Evolutionary conservation across 106 monocot genomes (phyloP), one percentile per base, ranked within the genome.

Genomic region (Cymbidium sinense): DNA sequence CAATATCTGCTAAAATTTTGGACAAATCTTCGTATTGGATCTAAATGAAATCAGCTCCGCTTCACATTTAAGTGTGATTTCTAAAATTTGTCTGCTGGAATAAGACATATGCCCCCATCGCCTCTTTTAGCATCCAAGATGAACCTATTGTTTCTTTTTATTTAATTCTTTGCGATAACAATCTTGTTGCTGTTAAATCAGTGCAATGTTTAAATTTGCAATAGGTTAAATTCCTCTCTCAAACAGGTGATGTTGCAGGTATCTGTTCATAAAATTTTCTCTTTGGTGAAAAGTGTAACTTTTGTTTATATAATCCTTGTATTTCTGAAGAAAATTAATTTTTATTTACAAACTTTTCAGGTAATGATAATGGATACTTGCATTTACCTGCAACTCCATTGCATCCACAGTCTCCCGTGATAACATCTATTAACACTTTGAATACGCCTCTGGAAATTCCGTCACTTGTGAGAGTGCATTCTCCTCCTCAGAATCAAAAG

Each of bases 401-500:
- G 20, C 12, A 25, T 76, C 71, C 50, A 31, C 12, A 79, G 54
- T 71, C 41, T 31, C 44, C 73, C 18, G 50, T n/a, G 28, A 61
- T 51, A 20, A 34, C 50, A 30, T 47, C 76, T 76, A 58, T n/a
- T 23, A 35, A 54, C 17, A 50, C 70, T 2, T 52, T 13, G 17
- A 77, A 86, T 62, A 41, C 50, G 39, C 23, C n/a, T 58, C 58
- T 65, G 65, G 80, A 30, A 50, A 34, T 43, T 77, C n/a, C 76
- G 27, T 35, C 19, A 30, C 31, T 34, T 44, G 34, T 83, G 44
- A 50, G 43, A 76, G 35, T 33, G 33, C 83, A 43, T 43, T 79
- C 47, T 74, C 77, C 78, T 23, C 13, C 44, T 19, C 69, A 18
- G 31, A 80, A 25, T 77, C 54, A 61, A 69, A 93, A 93, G 75